A percentile compares a stretch with the other conserved stretches of the same genome.
Conservation (phyloP, 2,329 filamentous ascomycete species). For the Cladorrhinum sp. region DNA sequence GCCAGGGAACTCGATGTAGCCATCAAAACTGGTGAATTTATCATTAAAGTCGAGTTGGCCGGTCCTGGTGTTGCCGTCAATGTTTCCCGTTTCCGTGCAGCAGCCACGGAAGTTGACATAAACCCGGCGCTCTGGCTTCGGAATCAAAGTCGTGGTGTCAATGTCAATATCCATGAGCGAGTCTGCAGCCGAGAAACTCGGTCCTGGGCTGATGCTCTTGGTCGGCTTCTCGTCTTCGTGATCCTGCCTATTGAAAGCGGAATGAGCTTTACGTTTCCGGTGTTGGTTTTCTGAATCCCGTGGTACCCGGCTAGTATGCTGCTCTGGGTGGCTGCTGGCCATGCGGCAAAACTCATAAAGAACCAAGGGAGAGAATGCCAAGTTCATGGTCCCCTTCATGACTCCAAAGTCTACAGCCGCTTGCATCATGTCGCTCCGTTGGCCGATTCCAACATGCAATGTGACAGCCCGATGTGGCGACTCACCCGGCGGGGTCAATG, state of each 20-base stretch:
- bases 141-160: neutral
- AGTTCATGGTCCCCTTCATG: neutral
- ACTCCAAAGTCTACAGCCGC: neutral
- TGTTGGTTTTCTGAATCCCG: neutral
- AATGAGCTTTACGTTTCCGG: neutral
- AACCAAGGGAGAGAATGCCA: neutral
- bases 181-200: neutral
- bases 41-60: neutral
- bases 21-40: neutral
- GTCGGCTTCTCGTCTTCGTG: neutral
- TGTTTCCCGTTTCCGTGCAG: neutral
- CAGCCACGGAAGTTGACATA: neutral
- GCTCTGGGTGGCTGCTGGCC: neutral
- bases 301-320: neutral
- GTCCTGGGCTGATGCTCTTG: neutral
- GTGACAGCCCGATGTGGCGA: neutral
- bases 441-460: neutral
- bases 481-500: neutral
- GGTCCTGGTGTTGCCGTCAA: neutral
- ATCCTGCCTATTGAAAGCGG: neutral
- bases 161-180: neutral
- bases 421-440: neutral
- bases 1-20: neutral
- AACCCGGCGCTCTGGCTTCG: neutral
- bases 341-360: neutral